A percentile compares a stretch with the other conserved stretches of the same genome.
phyloP scores from a whole-genome alignment of 179 eudicot genomes.

The Actinidia arguta region DNA sequence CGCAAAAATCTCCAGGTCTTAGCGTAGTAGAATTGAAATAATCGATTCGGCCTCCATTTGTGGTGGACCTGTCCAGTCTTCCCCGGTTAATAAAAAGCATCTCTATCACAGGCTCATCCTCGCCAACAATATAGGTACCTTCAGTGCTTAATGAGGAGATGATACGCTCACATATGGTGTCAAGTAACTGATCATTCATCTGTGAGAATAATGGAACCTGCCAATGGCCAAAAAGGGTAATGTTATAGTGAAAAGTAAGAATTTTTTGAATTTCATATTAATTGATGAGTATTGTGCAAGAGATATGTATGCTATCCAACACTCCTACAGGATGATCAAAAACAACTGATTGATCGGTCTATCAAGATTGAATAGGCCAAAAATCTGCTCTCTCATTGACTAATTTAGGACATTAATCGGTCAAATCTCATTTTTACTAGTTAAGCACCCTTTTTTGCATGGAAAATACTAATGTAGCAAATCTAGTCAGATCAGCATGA shows the following conservation, averaged over 20 bases:
- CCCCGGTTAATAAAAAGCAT: conserved; percentile 96
- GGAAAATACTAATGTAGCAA: not conserved
- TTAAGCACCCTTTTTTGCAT: not conserved
- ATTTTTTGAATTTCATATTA: not conserved
- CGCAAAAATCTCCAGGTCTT: conserved; percentile 72
- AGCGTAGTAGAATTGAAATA: conserved; percentile 62
- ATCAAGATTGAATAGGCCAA: not conserved
- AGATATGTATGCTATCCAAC: not conserved
- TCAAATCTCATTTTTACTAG: not conserved
- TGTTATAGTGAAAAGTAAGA: not conserved
- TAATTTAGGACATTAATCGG: too few relatives aligned
- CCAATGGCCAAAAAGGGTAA: conserved; percentile 4
- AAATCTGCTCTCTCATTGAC: too few relatives aligned
- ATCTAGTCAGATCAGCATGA: not conserved
- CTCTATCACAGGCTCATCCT: conserved; percentile 92
- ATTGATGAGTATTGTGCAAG: not conserved
- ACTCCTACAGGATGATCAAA: not conserved
- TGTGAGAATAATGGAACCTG: conserved; percentile 99
- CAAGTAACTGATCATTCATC: conserved; percentile 95
- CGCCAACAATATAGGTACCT: conserved; percentile 82
- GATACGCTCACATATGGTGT: conserved; percentile 92
- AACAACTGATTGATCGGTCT: not conserved
- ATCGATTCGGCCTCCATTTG: conserved; percentile 91
- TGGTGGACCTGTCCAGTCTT: conserved; percentile 82
- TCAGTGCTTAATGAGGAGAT: conserved; percentile 86